Evolutionary conservation across 179 eudicot species (phyloP).

Genomic region (Beta lomatogona): DNA sequence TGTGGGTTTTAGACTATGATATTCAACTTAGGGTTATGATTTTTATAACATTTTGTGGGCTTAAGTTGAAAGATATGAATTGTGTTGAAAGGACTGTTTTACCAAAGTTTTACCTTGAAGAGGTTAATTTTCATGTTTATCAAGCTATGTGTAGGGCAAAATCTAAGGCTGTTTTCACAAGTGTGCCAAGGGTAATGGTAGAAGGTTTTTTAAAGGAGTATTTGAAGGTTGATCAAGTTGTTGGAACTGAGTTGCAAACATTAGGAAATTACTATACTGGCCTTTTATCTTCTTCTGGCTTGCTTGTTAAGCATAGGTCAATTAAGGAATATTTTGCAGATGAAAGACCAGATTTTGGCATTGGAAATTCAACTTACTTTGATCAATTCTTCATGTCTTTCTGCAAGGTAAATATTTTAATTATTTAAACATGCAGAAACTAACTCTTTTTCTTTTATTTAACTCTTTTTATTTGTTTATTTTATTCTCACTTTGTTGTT

Average conservation of each 20-base stretch:
- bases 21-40: slow-evolving; percentile 61
- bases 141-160: slow-evolving; percentile 47
- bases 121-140: slow-evolving; percentile 55
- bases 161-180: slow-evolving; percentile 53
- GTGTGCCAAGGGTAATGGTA: slow-evolving; percentile 85
- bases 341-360: slow-evolving; percentile 58
- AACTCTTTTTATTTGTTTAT: too few relatives aligned
- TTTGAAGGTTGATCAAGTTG: slow-evolving; percentile 53
- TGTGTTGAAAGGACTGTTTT: slow-evolving; percentile 77
- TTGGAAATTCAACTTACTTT: slow-evolving; percentile 54
- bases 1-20: slow-evolving; percentile 42
- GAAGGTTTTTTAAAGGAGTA: slow-evolving; percentile 81
- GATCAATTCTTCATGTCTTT: slow-evolving; percentile 56
- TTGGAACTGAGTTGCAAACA: slow-evolving; percentile 69
- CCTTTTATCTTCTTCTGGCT: slow-evolving; percentile 34
- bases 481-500: background rate
- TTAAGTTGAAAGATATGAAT: slow-evolving; percentile 57
- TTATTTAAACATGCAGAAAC: too few relatives aligned
- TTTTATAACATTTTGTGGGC: slow-evolving; percentile 86
- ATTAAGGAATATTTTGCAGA: slow-evolving; percentile 59
- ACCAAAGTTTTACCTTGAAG: slow-evolving; percentile 86
- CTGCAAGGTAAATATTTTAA: slow-evolving; percentile 61
- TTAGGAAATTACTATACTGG: slow-evolving; percentile 60
- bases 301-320: slow-evolving; percentile 60
- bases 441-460: background rate